Conservation (phyloP, 495 filamentous ascomycete genomes). For the Lepraria neglecta region DNA sequence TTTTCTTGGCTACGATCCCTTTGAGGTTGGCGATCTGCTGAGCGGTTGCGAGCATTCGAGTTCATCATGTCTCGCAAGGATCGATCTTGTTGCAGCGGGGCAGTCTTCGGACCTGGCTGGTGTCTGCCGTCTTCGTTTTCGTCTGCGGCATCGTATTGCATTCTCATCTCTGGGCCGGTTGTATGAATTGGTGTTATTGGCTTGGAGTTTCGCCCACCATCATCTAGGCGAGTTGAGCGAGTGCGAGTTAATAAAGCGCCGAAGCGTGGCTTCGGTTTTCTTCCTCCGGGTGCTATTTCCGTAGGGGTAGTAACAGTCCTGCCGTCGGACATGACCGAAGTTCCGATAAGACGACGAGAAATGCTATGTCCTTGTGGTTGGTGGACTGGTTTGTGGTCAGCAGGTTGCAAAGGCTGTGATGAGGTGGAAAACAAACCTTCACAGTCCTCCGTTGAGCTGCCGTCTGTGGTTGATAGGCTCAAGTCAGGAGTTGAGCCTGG, state of each 20-base stretch:
- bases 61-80: constrained; percentile 59
- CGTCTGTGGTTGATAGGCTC: constrained; percentile 24
- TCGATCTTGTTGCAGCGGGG: constrained; percentile 56
- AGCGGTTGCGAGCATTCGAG: constrained; percentile 54
- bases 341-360: constrained; percentile 17
- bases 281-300: constrained; percentile 20
- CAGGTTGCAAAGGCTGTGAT: neutral
- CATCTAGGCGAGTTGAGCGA: constrained; percentile 57
- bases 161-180: constrained; percentile 16
- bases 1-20: constrained; percentile 18
- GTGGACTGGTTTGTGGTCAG: constrained; percentile 3
- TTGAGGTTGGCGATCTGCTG: constrained; percentile 52
- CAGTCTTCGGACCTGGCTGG: constrained; percentile 43
- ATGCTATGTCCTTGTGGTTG: neutral
- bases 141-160: constrained; percentile 10
- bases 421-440: constrained; percentile 12
- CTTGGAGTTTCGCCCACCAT: constrained; percentile 39
- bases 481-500: constrained; percentile 34
- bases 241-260: constrained; percentile 57
- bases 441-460: neutral
- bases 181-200: constrained; percentile 23
- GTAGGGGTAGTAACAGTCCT: constrained; percentile 13
- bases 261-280: constrained; percentile 48
- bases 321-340: constrained; percentile 18
- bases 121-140: constrained; percentile 18